Evolutionary conservation across 768 basidiomycete genomes (phyloP).

Genomic region (Dacryopinax primogenitus): DNA sequence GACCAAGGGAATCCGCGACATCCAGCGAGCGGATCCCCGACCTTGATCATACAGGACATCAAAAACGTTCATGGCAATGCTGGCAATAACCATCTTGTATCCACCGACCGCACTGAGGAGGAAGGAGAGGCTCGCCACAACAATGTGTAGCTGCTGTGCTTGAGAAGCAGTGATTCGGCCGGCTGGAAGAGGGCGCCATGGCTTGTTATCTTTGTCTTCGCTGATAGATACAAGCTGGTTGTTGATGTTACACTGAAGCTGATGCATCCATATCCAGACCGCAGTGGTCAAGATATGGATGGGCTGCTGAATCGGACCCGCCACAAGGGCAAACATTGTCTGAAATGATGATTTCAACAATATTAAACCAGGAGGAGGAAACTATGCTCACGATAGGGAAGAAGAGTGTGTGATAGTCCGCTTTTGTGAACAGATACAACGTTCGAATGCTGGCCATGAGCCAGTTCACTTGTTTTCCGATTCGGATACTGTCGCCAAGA

Average conservation of each 20-base stretch:
- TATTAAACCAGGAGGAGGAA: background rate
- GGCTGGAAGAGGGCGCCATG: constrained; percentile 31
- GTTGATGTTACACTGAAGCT: constrained; percentile 27
- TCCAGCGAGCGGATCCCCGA: constrained; percentile 21
- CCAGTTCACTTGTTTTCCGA: background rate
- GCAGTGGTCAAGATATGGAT: constrained; percentile 11
- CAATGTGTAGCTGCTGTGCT: constrained; percentile 26
- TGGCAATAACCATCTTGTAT: constrained; percentile 20
- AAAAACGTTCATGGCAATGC: constrained; percentile 20
- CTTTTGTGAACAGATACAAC: constrained; percentile 27
- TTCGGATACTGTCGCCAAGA: background rate
- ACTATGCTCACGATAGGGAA: constrained; percentile 26
- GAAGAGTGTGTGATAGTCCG: constrained; percentile 28
- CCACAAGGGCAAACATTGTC: constrained; percentile 18
- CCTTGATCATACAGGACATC: constrained; percentile 26
- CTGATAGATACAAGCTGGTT: constrained; percentile 23
- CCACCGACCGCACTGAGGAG: constrained; percentile 24
- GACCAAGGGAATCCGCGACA: constrained; percentile 26
- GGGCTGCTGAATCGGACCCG: constrained; percentile 12
- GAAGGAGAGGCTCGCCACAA: constrained; percentile 24
- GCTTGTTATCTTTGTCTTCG: constrained; percentile 29
- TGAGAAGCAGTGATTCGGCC: constrained; percentile 23
- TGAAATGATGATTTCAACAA: constrained; percentile 1
- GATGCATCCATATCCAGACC: constrained; percentile 27
- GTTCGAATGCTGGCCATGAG: constrained; percentile 19